Percentiles rank a stretch among this genome's conserved stretches.
Conservation (phyloP, 2,329 filamentous ascomycete species). For the Penicillium sp. region DNA sequence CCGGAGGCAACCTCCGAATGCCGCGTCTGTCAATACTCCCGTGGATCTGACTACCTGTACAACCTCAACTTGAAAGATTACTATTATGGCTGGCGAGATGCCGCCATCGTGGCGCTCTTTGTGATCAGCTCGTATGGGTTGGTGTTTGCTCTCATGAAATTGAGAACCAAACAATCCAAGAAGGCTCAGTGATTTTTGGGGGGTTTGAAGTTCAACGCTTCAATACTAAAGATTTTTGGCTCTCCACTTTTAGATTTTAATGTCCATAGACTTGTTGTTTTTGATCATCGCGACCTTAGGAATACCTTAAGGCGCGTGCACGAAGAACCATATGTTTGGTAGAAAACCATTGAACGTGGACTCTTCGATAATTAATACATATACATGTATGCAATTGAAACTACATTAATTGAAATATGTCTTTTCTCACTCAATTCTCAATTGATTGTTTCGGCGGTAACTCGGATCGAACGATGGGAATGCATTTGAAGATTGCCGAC, state of each 20-base stretch:
- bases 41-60: constrained; percentile 59
- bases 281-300: background rate
- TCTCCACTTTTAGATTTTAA: background rate
- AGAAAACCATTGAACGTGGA: too few species aligned
- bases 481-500: background rate
- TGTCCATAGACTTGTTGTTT: background rate
- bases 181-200: constrained; percentile 31
- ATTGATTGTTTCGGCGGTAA: too few species aligned
- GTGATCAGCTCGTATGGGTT: constrained; percentile 53
- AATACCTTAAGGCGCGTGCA: too few species aligned
- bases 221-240: background rate
- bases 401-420: too few species aligned
- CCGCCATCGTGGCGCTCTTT: constrained; percentile 59
- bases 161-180: constrained; percentile 38
- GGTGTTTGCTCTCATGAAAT: constrained; percentile 43
- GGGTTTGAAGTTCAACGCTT: background rate
- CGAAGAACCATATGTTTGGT: too few species aligned
- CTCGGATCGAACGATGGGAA: too few species aligned
- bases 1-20: constrained; percentile 57
- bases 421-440: too few species aligned
- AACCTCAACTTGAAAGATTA: constrained; percentile 61
- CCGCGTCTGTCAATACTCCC: constrained; percentile 60
- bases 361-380: too few species aligned
- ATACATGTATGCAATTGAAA: too few species aligned
- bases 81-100: constrained; percentile 66